These are phyloP conservation scores for Hypoxylon sp. DNA, from an alignment of 2,329 filamentous ascomycete species.

Conservation along the genomic window DNA sequence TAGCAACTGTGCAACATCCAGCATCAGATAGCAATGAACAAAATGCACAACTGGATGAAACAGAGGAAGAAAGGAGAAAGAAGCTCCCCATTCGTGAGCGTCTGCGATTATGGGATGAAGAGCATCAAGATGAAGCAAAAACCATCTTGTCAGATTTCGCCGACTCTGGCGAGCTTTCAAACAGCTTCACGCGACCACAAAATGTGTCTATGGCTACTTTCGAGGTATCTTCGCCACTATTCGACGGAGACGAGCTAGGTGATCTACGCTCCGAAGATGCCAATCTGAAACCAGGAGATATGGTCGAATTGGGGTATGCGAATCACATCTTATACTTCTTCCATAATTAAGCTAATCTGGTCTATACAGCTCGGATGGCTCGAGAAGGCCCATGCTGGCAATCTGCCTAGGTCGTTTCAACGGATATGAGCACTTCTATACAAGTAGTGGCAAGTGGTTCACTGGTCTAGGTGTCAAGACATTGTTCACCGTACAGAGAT, in stretches of 20 bases:
- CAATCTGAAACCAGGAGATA: constrained; percentile 54
- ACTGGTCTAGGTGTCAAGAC: constrained; percentile 53
- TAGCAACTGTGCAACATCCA: constrained; percentile 43
- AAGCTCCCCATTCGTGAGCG: constrained; percentile 50
- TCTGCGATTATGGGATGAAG: constrained; percentile 53
- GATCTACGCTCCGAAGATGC: constrained; percentile 48
- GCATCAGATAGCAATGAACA: constrained; percentile 4
- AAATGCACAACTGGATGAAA: constrained; percentile 2
- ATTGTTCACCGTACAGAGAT: constrained; percentile 60
- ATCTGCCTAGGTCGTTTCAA: constrained; percentile 62
- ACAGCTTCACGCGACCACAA: constrained; percentile 50
- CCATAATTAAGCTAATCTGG: constrained; percentile 18
- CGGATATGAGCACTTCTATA: constrained; percentile 63
- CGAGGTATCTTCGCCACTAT: constrained; percentile 44
- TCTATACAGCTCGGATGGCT: constrained; percentile 46
- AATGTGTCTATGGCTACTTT: constrained; percentile 44
- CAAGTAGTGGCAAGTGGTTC: constrained; percentile 61
- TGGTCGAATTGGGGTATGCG: constrained; percentile 59
- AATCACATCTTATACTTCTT: not conserved
- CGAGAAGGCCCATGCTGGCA: constrained; percentile 58
- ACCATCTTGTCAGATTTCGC: constrained; percentile 44
- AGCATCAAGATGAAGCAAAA: constrained; percentile 45
- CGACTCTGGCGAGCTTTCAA: constrained; percentile 43
- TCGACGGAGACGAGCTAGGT: constrained; percentile 49
- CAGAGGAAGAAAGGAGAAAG: not conserved